Percentiles rank a stretch among this genome's conserved stretches.
Conservation (phyloP, 1,284 basidiomycete species). For the Golubevia pallescens region DNA sequence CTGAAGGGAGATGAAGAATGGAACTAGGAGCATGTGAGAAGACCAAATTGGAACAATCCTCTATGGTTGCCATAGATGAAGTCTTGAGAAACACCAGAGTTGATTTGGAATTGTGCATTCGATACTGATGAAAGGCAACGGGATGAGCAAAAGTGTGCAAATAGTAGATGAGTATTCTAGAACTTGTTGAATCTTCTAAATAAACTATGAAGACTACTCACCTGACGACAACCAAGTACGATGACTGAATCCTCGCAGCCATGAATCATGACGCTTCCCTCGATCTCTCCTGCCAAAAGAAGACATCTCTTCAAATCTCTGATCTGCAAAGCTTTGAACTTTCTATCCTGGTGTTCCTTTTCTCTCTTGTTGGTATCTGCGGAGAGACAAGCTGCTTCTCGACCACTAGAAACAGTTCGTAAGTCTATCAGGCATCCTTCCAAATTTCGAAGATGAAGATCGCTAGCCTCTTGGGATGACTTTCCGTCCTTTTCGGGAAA, state of each 20-base stretch:
- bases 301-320: constrained; percentile 13
- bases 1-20: too few species aligned
- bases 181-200: neutral
- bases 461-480: too few species aligned
- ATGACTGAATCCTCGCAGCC: constrained; percentile 2
- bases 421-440: too few species aligned
- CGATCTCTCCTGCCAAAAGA: constrained; percentile 15
- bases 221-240: constrained; percentile 14
- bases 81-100: constrained; percentile 3
- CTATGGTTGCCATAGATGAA: too few species aligned
- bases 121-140: constrained; percentile 13
- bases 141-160: neutral
- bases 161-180: neutral
- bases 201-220: neutral
- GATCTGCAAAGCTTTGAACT: constrained; percentile 20
- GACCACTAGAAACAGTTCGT: too few species aligned
- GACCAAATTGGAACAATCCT: too few species aligned
- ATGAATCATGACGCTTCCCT: constrained; percentile 32
- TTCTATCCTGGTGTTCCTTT: neutral
- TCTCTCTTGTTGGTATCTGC: too few species aligned
- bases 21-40: too few species aligned
- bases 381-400: constrained; percentile 1
- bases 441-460: too few species aligned
- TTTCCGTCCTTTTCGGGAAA: too few species aligned
- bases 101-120: constrained; percentile 21